A percentile compares a stretch with the other conserved stretches of the same genome.
Evolutionary conservation across 148 eudicot species (phyloP).

Genomic region (Dysphania ambrosioides): DNA sequence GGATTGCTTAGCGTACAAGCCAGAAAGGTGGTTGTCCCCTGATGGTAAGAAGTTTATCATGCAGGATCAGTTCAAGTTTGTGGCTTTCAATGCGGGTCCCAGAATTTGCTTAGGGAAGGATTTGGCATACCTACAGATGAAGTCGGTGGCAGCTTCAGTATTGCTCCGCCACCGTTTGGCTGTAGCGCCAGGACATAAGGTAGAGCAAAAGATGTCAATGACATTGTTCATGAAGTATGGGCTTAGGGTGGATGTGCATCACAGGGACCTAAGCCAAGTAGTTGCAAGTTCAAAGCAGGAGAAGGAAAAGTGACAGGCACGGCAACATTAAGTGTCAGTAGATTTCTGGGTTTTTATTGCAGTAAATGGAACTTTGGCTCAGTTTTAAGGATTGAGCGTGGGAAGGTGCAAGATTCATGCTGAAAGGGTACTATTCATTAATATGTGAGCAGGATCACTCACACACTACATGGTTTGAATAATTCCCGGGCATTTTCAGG

Average conservation of each 20-base stretch:
- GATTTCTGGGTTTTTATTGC: background rate
- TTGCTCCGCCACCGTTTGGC: constrained; percentile 65
- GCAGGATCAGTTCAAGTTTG: constrained; percentile 70
- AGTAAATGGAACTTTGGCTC: background rate
- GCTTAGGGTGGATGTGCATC: constrained; percentile 60
- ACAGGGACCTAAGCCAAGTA: constrained; percentile 47
- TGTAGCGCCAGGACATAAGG: constrained; percentile 53
- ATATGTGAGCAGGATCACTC: constrained; percentile 11
- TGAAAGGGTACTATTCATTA: constrained; percentile 31
- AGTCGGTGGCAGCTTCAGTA: constrained; percentile 76
- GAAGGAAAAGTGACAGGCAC: constrained; percentile 1
- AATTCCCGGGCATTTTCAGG: constrained; percentile 7
- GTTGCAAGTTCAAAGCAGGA: constrained; percentile 27
- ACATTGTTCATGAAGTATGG: constrained; percentile 92
- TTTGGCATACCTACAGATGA: constrained; percentile 85
- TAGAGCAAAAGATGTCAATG: constrained; percentile 90
- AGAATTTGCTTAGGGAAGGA: constrained; percentile 82
- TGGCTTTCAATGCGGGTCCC: constrained; percentile 88
- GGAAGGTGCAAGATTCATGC: constrained; percentile 24
- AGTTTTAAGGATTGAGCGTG: background rate
- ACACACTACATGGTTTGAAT: constrained; percentile 20
- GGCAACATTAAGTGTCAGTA: background rate
- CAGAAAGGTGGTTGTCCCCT: constrained; percentile 69
- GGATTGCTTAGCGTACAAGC: constrained; percentile 66
- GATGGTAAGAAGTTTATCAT: constrained; percentile 43